Percentiles rank a stretch among this genome's conserved stretches.
Conservation (phyloP, 441 rosid species). For the Lepidium campestre region DNA sequence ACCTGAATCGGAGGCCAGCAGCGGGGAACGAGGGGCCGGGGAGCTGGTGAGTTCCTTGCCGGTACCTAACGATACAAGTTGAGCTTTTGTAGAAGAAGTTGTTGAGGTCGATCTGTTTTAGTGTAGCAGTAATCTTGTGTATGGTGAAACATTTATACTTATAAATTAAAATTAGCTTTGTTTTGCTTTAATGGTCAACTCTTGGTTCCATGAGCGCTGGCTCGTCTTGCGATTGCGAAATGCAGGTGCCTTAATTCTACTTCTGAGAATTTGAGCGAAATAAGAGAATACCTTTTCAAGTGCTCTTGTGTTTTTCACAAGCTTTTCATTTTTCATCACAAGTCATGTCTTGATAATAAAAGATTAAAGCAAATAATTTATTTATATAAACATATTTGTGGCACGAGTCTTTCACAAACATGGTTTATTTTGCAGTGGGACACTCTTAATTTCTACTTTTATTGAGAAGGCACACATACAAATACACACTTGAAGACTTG, state of each 20-base stretch:
- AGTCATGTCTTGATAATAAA: too few species aligned
- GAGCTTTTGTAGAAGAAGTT: not conserved
- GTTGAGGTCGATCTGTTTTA: not conserved
- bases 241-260: too few species aligned
- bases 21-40: constrained; percentile 79
- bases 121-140: constrained; percentile 15
- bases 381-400: constrained; percentile 1
- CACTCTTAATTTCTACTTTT: constrained; percentile 6
- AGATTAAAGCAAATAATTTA: not conserved
- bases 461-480: constrained; percentile 11
- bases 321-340: too few species aligned
- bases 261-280: too few species aligned
- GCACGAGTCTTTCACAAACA: constrained; percentile 2
- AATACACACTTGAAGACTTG: constrained; percentile 19
- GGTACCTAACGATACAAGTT: not conserved
- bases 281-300: too few species aligned
- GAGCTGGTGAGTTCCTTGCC: constrained; percentile 42
- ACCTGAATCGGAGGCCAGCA: constrained; percentile 87
- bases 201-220: too few species aligned
- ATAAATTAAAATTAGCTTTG: not conserved
- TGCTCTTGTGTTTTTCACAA: too few species aligned
- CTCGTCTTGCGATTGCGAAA: too few species aligned
- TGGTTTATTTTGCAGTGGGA: constrained; percentile 6
- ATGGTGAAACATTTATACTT: constrained; percentile 11
- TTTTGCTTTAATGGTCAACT: not conserved